Evolutionary conservation across 2,329 filamentous ascomycete genomes (phyloP).

Genomic region (Aureobasidium musti): DNA sequence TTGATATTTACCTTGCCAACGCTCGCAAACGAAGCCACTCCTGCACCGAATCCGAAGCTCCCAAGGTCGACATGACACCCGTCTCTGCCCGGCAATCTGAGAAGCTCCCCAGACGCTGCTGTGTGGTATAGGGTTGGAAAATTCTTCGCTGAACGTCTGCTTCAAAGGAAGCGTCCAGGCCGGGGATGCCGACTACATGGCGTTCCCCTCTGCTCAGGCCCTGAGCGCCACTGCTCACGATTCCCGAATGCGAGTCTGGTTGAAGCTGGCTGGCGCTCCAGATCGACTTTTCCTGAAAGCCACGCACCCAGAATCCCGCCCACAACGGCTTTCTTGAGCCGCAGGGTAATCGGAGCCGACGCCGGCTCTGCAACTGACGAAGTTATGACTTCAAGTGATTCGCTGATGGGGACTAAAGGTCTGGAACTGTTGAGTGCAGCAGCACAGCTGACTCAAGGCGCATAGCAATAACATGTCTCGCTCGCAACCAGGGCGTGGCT

Average conservation of each 20-base stretch:
- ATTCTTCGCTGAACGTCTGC: not conserved
- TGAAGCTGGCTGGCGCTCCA: no score
- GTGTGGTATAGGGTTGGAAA: not conserved
- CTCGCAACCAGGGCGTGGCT: no score
- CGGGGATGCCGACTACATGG: no score
- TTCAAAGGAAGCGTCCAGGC: not conserved
- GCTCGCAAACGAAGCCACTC: slow-evolving; percentile 20
- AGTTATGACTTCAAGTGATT: not conserved
- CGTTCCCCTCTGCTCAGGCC: no score
- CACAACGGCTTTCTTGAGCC: not conserved
- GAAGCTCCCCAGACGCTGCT: not conserved
- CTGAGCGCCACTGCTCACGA: no score
- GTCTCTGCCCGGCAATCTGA: not conserved
- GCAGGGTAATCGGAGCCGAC: not conserved
- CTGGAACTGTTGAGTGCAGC: no score
- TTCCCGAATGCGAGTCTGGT: no score
- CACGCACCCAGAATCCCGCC: not conserved
- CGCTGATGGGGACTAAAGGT: no score
- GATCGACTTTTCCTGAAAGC: not conserved
- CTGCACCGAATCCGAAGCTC: slow-evolving; percentile 7
- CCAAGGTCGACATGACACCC: not conserved
- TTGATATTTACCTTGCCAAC: slow-evolving; percentile 1
- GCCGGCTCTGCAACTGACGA: not conserved
- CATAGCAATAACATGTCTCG: no score
- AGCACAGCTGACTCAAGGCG: no score